Evolutionary conservation across 768 basidiomycete genomes (phyloP), one percentile per base, ranked within the genome.

Genomic region (Rubroboletus pulcherrimus): DNA sequence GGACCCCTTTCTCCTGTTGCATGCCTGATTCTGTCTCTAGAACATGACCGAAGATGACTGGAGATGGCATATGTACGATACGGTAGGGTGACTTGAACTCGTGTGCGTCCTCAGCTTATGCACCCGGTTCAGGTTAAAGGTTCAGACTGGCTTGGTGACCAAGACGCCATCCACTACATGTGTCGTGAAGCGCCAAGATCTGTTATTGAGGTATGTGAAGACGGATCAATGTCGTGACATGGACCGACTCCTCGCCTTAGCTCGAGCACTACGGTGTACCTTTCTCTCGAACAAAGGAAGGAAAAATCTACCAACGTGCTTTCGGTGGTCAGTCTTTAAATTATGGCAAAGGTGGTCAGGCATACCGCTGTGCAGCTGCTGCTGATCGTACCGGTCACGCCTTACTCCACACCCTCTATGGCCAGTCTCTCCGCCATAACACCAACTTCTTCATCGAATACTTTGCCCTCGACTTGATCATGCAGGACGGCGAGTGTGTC

Each of bases 371-470:
- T 70, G 97, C 97, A 49, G 94, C 97, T 52, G 96, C 96, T 6
- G 97, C 97, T 54, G 97, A 99, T 73, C 91, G 97, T 72, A 99
- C 97, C 7, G 97, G 97, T 29, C 97, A 99, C 68, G 97, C 97
- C 21, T 85, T 99, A 68, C 85, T 99, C 42, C 97, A 99, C 80
- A 98, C 96, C 9, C 91, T 99, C 53, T 99, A 99, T 67, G 97
- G 97, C 63, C 97, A 99, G 78, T 98, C 96, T 55, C 85, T 99
- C 57, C 89, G 93, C 55, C 97, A 99, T 80, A 87, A 98, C 80
- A 98, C 97, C 72, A 96, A 98, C 76, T 99, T 98, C 77, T 99
- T 99, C 80, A 98, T 99, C 73, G 97, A 99, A 73, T 99, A 96
- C 75, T 98, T 99, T 72, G 97, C 96, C n/a, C 84, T 96, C 54